Evolutionary conservation across 2,329 filamentous ascomycete species (phyloP).

Genomic region (Alternaria sp.): DNA sequence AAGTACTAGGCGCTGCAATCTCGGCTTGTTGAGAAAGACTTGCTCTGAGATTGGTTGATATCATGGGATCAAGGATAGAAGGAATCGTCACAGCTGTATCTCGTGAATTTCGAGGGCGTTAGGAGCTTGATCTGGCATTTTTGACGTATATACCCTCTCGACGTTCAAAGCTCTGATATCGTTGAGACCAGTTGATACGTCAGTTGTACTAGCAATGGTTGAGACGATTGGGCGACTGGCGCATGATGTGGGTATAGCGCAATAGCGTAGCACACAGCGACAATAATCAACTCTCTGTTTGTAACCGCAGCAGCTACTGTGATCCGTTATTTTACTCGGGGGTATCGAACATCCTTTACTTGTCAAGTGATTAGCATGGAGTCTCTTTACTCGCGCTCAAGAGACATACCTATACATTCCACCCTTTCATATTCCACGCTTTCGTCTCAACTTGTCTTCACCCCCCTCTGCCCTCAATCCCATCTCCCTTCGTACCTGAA

Average conservation of each 20-base stretch:
- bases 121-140: neutral
- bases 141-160: constrained; percentile 11
- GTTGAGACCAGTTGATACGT: neutral
- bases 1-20: neutral
- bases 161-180: neutral
- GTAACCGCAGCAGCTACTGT: neutral
- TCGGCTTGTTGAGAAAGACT: neutral
- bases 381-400: neutral
- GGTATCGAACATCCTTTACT: neutral
- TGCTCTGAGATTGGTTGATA: neutral
- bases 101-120: neutral
- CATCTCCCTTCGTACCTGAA: constrained; percentile 9
- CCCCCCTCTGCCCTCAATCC: neutral
- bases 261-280: neutral
- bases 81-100: neutral
- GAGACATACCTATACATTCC: neutral
- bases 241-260: neutral
- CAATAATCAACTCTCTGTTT: neutral
- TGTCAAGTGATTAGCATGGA: neutral
- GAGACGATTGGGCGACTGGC: neutral
- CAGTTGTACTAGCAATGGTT: neutral
- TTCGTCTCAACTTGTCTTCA: neutral
- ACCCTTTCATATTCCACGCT: neutral
- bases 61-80: neutral
- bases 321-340: neutral